Evolutionary conservation across 2,329 filamentous ascomycete species (phyloP), one percentile per base, ranked within the genome.

Genomic region (Aspergillus fructus): DNA sequence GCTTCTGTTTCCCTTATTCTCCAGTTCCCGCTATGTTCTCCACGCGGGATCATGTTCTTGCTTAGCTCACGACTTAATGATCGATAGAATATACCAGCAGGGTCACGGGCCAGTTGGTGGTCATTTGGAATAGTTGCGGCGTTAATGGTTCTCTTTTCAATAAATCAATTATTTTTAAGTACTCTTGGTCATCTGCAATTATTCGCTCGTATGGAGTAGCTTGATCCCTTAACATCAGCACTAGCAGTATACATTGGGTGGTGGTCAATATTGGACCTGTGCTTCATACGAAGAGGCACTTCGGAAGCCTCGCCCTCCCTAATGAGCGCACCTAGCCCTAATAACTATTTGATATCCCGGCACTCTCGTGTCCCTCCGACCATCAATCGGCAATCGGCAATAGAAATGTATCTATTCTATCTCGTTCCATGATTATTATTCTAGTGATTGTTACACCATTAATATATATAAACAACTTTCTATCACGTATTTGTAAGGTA

Each of bases 61-160:
- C 23, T 42, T 49, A 49, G 23, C 15, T 45, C 37, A 55, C 27
- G 54, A 51, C 41, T 51, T 42, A 12, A 47, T 51, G 52, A 53
- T 37, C 33, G 41, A 53, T 53, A 53, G 50, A 53, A 13, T 53
- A 49, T 46, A 53, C 50, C 50, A 53, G 41, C 8, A 37, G 19
- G n/a, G 24, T 46, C 34, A 27, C 21, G 41, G 21, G 41, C 13
- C 13, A 24, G 34, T 37, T 13, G 15, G 15, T n/a, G 15, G 34
- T n/a, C 12, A 37, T n/a, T 46, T n/a, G 9, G 23, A 43, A 13
- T 23, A 13, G 21, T 46, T 46, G 27, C 23, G 13, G 21, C 41
- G 19, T 15, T 45, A 45, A 9, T 21, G 12, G 12, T 45, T 45
- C 19, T 45, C 21, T 13, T 24, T 45, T 45, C 9, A 45, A 27